Evolutionary conservation across 306 rosid genomes (phyloP), one percentile per base, ranked within the genome.

Genomic region (Macrotyloma uniflorum): DNA sequence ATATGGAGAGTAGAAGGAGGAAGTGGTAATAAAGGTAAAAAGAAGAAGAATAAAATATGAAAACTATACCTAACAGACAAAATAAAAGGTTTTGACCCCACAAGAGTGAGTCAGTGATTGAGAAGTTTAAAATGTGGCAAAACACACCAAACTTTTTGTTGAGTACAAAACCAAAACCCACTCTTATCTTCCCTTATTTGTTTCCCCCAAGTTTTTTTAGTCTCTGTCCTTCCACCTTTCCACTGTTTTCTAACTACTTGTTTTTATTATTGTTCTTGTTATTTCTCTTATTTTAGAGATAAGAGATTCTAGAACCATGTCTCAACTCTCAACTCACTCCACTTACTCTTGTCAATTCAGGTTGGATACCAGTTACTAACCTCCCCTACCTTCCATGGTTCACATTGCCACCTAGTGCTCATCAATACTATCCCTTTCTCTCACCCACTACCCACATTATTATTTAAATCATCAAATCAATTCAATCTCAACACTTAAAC

Each of bases 301-400:
- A 77, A 80, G 72, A 83, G 24, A 5, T 85, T 88, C 91, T 85
- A 85, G 91, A 88, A 88, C 79, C 74, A 43, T 70, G 53, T 80
- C 83, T 46, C 82, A 78, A 70, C 80, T 80, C 83, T 46, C 84
- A 81, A 70, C 85, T 78, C 40, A 61, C 82, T 85, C 91, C 83
- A 85, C 87, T 83, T 66, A 59, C 83, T 83, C 79, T 76, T 76
- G 85, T 85, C 90, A 84, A 87, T 72, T 87, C 84, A 77, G 38
- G 76, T 68, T 19, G 12, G 54, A 72, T 67, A 33, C 8, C 26
- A 74, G 68, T 83, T 70, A 85, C 86, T 77, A 83, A 85, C 81
- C 58, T 78, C 87, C 80, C 87, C 83, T 68, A 74, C 87, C 89
- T 53, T 65, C 84, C 84, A 80, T 68, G 46, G 85, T 73, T 81